Evolutionary conservation across 2,329 filamentous ascomycete species (phyloP), one percentile per base, ranked within the genome.

Genomic region (Sclerotiophoma versabilis): DNA sequence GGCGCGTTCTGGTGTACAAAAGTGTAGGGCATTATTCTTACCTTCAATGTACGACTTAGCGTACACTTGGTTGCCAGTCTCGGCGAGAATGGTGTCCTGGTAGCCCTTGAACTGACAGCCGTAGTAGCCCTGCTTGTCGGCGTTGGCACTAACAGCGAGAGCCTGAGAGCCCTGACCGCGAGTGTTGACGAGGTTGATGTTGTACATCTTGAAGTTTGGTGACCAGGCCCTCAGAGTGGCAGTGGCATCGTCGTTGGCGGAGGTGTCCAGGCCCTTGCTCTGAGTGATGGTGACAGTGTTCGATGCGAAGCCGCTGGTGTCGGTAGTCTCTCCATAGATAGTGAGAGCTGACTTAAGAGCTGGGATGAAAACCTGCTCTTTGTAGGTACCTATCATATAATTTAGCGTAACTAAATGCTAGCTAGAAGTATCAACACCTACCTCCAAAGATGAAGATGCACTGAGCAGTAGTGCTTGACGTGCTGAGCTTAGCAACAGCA

Each of bases 361-460:
- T 3, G 79, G 71, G 36, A 88, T 77, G 61, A 80, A 81, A 33
- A 87, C 83, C 65, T 87, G 85, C 68, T 87, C 85, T 2, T 73
- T 75, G 77, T 88, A 87, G 29, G 83, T 85, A 8, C 85, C 51
- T 54, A 10, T 22, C 9, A 5, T 12, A 8, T 6, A 5, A 2
- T n/a, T 54, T 17, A 54, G 41, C 4, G 6, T n/a, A 3, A 8
- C 5, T n/a, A 5, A 3, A 19, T 20, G 9, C 3, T 2, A 9
- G 5, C 26, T 11, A 9, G 10, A 39, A 8, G 12, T 15, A 12
- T 12, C 2, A 12, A 1, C 5, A 14, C 46, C 3, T 41, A 46
- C 51, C 85, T 20, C 80, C 71, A 62, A 83, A 69, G 70, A 89
- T 83, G 75, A 88, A 89, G 73, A 89, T 85, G 65, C 81, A 83